Evolutionary conservation across 257 asterid species (phyloP).

Genomic region (Ophiorrhiza pumila): DNA sequence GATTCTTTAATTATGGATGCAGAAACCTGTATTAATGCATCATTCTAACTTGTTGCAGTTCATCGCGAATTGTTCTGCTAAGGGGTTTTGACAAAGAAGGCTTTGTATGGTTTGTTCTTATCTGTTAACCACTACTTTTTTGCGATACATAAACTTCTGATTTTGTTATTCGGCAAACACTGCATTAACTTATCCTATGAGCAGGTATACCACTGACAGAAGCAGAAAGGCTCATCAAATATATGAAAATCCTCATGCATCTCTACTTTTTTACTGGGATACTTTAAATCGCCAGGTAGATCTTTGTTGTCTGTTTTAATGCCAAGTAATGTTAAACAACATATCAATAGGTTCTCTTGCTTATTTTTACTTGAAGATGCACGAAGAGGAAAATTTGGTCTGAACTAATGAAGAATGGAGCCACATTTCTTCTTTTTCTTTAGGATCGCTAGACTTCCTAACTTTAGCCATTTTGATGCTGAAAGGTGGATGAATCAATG

Average conservation of each 20-base stretch:
- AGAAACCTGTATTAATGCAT: not conserved
- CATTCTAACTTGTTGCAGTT: constrained; percentile 27
- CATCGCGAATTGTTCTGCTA: constrained; percentile 46
- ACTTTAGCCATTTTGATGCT: not conserved
- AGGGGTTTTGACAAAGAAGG: constrained; percentile 45
- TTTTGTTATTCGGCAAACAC: not conserved
- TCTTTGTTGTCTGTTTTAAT: not conserved
- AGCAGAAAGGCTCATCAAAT: constrained; percentile 41
- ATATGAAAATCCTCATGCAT: constrained; percentile 43
- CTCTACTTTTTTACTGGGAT: constrained; percentile 49
- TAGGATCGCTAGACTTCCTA: not conserved
- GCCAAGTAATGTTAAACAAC: not conserved
- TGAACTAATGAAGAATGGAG: not conserved
- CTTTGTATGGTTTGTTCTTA: constrained; percentile 46
- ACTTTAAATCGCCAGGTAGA: constrained; percentile 49
- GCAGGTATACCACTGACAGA: constrained; percentile 45
- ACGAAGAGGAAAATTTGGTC: not conserved
- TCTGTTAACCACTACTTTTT: not conserved
- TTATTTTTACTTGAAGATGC: not conserved
- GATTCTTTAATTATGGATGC: not conserved
- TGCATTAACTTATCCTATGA: constrained; percentile 6
- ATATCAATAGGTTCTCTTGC: constrained; percentile 4
- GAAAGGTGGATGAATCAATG: not conserved
- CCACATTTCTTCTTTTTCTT: not conserved
- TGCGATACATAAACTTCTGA: not conserved